Conservation (phyloP, 495 filamentous ascomycete species). For the Cairneyella variabilis region DNA sequence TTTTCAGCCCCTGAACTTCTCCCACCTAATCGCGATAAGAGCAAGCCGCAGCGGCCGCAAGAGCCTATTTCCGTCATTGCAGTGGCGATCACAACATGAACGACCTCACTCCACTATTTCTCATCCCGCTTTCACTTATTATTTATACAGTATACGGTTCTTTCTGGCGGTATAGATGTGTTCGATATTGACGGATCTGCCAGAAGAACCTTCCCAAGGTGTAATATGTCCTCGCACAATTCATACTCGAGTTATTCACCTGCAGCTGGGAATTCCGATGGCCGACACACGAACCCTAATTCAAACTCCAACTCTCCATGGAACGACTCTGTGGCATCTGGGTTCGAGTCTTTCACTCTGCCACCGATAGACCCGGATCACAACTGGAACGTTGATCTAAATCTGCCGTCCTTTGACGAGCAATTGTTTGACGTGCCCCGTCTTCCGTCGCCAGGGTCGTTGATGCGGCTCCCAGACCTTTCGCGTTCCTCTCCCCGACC, state of each 20-base stretch:
- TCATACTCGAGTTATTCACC: neutral
- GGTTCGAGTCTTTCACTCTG: conserved; percentile 5
- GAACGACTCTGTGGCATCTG: neutral
- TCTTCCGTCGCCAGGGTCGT: neutral
- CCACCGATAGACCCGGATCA: conserved; percentile 2
- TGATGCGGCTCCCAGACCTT: neutral
- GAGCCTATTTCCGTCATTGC: neutral
- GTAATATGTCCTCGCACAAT: neutral
- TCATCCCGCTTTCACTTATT: neutral
- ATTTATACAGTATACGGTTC: neutral
- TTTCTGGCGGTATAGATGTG: neutral
- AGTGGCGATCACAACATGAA: neutral
- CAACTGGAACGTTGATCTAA: neutral
- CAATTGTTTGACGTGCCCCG: neutral
- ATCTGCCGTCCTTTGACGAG: neutral
- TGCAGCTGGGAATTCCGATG: too few species aligned
- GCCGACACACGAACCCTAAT: neutral
- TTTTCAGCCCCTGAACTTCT: too few species aligned
- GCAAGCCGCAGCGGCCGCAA: neutral
- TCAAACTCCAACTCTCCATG: conserved; percentile 1
- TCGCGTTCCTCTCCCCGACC: neutral
- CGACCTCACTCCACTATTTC: neutral
- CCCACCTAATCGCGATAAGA: neutral
- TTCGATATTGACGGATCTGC: too few species aligned
- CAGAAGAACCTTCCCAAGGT: too few species aligned